Evolutionary conservation across 2,329 filamentous ascomycete genomes (phyloP), one percentile per base, ranked within the genome.

Genomic region (Erysiphe neolycopersici): DNA sequence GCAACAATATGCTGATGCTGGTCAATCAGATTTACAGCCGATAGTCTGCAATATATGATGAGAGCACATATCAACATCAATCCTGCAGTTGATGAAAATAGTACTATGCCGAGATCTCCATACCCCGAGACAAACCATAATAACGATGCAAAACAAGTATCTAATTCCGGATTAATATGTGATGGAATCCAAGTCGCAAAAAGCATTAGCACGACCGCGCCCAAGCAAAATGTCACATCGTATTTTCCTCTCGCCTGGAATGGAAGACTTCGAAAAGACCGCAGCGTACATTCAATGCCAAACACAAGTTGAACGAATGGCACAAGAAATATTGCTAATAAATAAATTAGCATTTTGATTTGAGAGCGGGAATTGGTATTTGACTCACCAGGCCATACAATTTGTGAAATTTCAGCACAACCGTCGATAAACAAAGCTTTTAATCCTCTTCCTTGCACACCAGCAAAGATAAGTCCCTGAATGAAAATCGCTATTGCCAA

Each of bases 261-360:
- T 1, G 72, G 66, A 39, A 62, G 62, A 39, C 59, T 61, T 49
- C 61, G 64, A 22, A 76, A 55, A 11, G 69, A 67, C 49, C 76
- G 64, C 14, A 71, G 51, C 0, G 69, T 62, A 31, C 69, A 65
- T 55, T 81, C 76, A 46, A 76, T 48, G 13, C 69, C 71, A 50
- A 80, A 79, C 14, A 77, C 63, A 17, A 79, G 53, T 49, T 79
- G 75, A 30, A 74, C 66, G 48, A 68, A 77, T 22, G 75, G 75
- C 9, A 73, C 66, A 43, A 79, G 64, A 51, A 80, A 79, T 32
- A 79, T 63, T 8, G 71, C 76, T 78, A n/a, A n/a, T n/a, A n/a
- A 45, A 10, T 61, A n/a, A 12, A 44, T 58, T 43, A 58, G 55
- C 42, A 36, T 26, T 22, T 22, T 22, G 19, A 17, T 0, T 36